Evolutionary conservation across 352 stramenopile genomes (phyloP), one percentile per base, ranked within the genome.

Genomic region (Aphanomyces astaci): DNA sequence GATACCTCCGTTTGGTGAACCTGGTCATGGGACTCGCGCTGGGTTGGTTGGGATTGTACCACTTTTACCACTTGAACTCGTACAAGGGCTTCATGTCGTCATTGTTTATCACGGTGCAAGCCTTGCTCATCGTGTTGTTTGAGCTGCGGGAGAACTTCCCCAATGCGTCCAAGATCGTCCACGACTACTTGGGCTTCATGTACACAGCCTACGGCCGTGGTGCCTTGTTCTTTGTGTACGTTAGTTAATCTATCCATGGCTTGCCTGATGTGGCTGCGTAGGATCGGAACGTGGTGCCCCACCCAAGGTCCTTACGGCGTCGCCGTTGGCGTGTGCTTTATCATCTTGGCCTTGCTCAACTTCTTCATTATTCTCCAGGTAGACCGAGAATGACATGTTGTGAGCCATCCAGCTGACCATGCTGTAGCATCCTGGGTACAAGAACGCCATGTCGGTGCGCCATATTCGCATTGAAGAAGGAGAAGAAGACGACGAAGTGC

Each of bases 171-270:
- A 45, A 66, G 40, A 27, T 45, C 48, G 40, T 66, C 31, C 60
- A 66, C 3, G 43, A 66, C 43, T 66, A 54, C 60, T 53, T 66
- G 31, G 60, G 60, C 36, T 66, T 66, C 28, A 66, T 66, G 60
- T 66, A 53, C 40, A 66, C 60, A 17, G 60, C 60, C 3, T 56
- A 66, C 27, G 60, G 60, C 4, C 60, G 60, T 39, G 36, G 31
- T 10, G 28, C 43, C 15, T 49, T 66, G 17, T 66, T 57, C 19
- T 27, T 66, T 10, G 60, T 66, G 60, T 66, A 66, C 43, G 60
- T 46, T 7, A 5, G 15, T 40, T 2, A 33, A 36, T 28, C 9
- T 40, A 33, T 43, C 17, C 28, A 13, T 4, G 1, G 17, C 19
- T 24, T 19, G 27, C 30, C 24, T n/a, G 22, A 24, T 2, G 31